These are phyloP conservation scores for Paragyromitra xinjiangensis DNA, from an alignment of 495 filamentous ascomycete species.

Conservation along the genomic window DNA sequence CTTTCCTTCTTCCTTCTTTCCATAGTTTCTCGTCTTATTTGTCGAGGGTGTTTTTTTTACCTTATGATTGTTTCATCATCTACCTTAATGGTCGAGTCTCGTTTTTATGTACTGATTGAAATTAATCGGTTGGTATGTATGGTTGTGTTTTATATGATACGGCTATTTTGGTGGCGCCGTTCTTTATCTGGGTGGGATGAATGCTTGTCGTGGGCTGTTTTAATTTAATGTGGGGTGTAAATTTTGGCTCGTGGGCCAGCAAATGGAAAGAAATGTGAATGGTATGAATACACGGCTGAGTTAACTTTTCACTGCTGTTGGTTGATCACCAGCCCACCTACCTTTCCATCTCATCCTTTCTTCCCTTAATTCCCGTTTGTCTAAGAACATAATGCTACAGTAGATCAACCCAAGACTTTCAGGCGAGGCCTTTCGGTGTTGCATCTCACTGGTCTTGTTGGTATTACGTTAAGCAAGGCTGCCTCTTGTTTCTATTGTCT, in stretches of 20 bases:
- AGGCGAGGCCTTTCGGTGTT: too few relatives aligned
- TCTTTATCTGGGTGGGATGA: neutral
- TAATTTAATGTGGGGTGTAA: constrained; percentile 24
- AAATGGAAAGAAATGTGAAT: constrained; percentile 1
- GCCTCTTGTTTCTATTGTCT: neutral
- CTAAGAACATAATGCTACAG: too few relatives aligned
- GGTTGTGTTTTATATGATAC: neutral
- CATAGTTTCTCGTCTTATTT: constrained; percentile 19
- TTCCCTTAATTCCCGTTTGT: too few relatives aligned
- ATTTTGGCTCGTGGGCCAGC: constrained; percentile 2
- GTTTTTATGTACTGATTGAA: constrained; percentile 3
- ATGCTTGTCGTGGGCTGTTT: constrained; percentile 1
- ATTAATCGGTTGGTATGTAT: neutral
- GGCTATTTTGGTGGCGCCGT: neutral
- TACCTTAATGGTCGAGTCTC: constrained; percentile 12
- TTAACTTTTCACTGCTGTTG: constrained; percentile 1
- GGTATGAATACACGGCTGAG: neutral
- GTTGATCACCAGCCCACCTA: neutral
- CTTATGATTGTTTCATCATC: constrained; percentile 11
- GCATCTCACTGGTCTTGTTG: constrained; percentile 4
- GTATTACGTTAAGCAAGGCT: neutral
- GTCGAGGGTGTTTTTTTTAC: constrained; percentile 21
- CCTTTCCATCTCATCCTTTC: neutral
- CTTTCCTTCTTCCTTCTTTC: neutral
- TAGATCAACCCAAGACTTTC: too few relatives aligned